A percentile compares a stretch with the other conserved stretches of the same genome.
Evolutionary conservation across 106 monocot genomes (phyloP).

Genomic region (Dioscorea dumetorum): DNA sequence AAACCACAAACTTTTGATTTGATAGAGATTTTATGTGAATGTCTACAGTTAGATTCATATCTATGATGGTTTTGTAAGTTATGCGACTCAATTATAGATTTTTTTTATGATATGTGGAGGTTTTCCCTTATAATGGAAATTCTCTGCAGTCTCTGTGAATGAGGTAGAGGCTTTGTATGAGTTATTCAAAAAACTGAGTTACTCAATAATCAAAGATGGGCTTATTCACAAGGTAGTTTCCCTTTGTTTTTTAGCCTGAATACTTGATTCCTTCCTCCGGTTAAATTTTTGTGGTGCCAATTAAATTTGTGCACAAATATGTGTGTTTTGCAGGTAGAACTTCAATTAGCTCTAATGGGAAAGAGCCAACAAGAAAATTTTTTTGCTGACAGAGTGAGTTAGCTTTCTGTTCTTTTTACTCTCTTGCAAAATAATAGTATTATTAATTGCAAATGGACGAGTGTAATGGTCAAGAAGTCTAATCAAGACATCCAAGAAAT

Average conservation of each 20-base stretch:
- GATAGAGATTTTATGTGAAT: no score
- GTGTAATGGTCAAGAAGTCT: no score
- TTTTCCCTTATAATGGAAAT: background rate
- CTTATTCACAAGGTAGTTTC: slow-evolving; percentile 51
- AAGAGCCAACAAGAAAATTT: slow-evolving; percentile 70
- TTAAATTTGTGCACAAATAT: background rate
- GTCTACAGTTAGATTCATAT: no score
- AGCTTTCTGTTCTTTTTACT: background rate
- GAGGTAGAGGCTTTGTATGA: slow-evolving; percentile 53
- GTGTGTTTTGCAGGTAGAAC: slow-evolving; percentile 63
- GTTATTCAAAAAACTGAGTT: slow-evolving; percentile 42
- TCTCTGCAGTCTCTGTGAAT: slow-evolving; percentile 32
- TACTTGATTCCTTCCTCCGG: background rate
- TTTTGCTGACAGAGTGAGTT: slow-evolving; percentile 73
- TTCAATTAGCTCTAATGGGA: slow-evolving; percentile 74
- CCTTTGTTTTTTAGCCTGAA: background rate
- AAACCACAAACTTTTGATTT: no score
- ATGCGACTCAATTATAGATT: no score
- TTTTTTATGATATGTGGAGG: background rate
- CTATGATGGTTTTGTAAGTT: no score
- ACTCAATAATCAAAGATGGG: slow-evolving; percentile 41
- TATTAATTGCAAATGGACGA: background rate
- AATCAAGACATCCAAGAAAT: no score
- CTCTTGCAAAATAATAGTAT: background rate
- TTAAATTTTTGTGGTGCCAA: background rate